Conservation (phyloP, 1,284 basidiomycete species). For the Apiotrichum brassicae region DNA sequence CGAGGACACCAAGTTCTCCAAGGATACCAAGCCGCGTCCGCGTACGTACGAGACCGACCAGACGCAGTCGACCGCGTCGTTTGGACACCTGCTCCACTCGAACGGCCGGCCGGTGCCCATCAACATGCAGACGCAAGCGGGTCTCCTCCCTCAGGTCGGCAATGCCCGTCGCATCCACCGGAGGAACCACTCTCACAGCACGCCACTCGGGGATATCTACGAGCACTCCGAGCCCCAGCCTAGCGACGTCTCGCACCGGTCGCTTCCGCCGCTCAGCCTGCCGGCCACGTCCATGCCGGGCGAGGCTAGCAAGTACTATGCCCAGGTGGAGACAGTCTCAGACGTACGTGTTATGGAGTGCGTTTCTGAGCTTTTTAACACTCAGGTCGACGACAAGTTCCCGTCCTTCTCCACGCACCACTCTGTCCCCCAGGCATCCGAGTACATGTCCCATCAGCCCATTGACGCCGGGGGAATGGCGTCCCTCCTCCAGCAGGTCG, state of each 20-base stretch:
- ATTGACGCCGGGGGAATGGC: too few relatives aligned
- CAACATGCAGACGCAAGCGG: slow-evolving; percentile 13
- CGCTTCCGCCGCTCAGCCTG: slow-evolving; percentile 6
- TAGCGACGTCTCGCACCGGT: background rate
- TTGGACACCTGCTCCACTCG: slow-evolving; percentile 38
- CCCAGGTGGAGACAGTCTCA: slow-evolving; percentile 41
- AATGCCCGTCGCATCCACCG: background rate
- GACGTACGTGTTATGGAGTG: slow-evolving; percentile 41
- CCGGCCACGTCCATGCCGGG: background rate
- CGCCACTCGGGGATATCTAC: background rate
- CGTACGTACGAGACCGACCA: slow-evolving; percentile 2
- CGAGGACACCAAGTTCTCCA: background rate
- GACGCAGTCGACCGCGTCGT: slow-evolving; percentile 29
- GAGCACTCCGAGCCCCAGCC: background rate
- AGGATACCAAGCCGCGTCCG: too few relatives aligned
- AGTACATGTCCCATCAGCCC: too few relatives aligned
- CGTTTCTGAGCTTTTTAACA: too few relatives aligned
- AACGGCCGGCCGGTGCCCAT: slow-evolving; percentile 27
- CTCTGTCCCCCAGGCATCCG: too few relatives aligned
- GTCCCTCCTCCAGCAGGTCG: too few relatives aligned
- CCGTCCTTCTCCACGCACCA: too few relatives aligned
- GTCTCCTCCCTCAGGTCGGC: background rate
- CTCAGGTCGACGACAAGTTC: background rate
- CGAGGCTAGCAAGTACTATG: slow-evolving; percentile 6
- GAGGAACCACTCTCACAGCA: background rate